Conservation (phyloP, 352 stramenopile species). For the Aphanomyces astaci region DNA sequence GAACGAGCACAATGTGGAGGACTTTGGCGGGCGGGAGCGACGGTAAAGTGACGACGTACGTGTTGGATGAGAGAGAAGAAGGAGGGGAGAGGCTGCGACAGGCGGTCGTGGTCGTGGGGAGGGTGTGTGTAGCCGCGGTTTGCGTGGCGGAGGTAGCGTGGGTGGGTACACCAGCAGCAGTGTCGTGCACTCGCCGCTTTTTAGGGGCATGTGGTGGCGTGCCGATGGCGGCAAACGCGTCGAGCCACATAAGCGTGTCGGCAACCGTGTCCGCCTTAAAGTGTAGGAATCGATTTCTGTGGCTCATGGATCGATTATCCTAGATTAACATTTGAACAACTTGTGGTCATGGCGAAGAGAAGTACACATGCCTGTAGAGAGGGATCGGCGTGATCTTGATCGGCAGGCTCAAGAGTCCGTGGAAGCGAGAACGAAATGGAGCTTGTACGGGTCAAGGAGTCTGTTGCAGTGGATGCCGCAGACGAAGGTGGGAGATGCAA, state of each 20-base stretch:
- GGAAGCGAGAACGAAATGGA: not conserved
- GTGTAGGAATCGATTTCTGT: no score
- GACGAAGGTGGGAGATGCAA: not conserved
- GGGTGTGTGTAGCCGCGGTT: no score
- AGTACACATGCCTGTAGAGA: not conserved
- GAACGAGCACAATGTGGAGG: constrained; percentile 67
- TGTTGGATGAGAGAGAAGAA: no score
- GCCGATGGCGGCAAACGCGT: not conserved
- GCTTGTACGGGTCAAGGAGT: not conserved
- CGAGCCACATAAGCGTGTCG: not conserved
- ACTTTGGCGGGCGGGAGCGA: constrained; percentile 41
- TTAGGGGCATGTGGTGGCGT: not conserved
- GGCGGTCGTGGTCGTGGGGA: no score
- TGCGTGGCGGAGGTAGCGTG: no score
- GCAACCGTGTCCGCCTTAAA: not conserved
- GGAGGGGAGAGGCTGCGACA: no score
- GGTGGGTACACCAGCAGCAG: not conserved
- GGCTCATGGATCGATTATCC: no score
- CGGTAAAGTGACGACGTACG: constrained; percentile 2
- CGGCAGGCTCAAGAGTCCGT: not conserved
- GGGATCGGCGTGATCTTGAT: not conserved
- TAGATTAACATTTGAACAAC: no score
- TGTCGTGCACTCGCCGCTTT: constrained; percentile 9
- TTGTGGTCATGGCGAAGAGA: no score
- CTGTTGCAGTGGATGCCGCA: not conserved